Base-by-base conservation (phyloP, 768 basidiomycete species). In the Thelephora aurantiotincta region DNA sequence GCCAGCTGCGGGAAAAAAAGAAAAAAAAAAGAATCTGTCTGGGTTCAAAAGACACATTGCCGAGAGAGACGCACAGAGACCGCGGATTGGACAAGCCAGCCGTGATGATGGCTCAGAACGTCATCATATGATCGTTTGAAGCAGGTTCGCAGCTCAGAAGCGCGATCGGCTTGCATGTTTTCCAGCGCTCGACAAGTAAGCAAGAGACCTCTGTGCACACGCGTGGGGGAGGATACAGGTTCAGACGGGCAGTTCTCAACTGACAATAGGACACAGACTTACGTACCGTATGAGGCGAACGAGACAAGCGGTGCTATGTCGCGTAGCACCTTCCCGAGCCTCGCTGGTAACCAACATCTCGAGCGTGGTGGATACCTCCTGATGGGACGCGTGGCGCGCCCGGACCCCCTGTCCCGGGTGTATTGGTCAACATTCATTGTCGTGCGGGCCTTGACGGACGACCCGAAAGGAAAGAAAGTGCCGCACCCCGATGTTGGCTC, bases 111-210 rank as follows among this genome's bases (percentile, higher is more conserved):
- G 45, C 62, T 65, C 44, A 87, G 68, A 14, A 82, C 75, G 46
- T 70, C 68, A 51, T 87, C 82, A 58, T 83, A 87, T 2, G 84
- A 72, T 36, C 74, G 67, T 60, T 71, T 74, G 67, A 87, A 86
- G 60, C 83, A 84, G 49, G 72, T 67, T 54, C 78, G 73, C 41
- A 84, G 64, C 51, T 82, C 78, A 1, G 69, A 57, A 20, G 55
- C 56, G 14, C 60, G 62, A 54, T 84, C 76, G 5, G 60, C 60
- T 52, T 80, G 82, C 68, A 78, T 74, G 55, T 77, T 69, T 59
- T 78, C 12, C 35, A 87, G 68, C 12, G 82, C 82, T 51, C 69
- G 69, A 59, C 77, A 81, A 2, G 79, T 77, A 55, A 86, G 80
- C 42, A 72, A 65, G 43, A 85, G 70, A 13, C 83, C 83, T 35